Conservation (phyloP, 805 yeast genomes). For the Phaffomyces antillensis region DNA sequence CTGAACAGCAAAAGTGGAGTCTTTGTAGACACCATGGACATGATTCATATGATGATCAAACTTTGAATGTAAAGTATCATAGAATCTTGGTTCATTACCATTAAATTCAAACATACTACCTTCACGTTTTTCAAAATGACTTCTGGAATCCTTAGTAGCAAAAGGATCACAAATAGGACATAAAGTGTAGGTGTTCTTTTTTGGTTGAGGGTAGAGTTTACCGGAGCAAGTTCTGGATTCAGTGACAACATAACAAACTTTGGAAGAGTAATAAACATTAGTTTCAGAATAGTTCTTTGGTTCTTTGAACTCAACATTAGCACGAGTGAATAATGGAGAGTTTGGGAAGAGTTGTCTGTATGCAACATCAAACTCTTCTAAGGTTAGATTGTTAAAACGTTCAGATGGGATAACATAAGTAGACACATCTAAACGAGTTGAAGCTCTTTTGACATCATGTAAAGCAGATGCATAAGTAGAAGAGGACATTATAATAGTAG, state of each 20-base stretch:
- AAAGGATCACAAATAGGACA: constrained; percentile 15
- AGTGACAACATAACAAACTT: constrained; percentile 7
- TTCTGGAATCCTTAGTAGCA: neutral
- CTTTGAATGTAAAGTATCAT: constrained; percentile 9
- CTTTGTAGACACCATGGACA: constrained; percentile 9
- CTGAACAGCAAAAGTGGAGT: neutral
- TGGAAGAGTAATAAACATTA: constrained; percentile 3
- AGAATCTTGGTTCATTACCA: constrained; percentile 6
- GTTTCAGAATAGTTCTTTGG: constrained; percentile 11
- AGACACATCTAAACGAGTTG: too few relatives aligned
- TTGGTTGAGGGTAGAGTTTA: constrained; percentile 1
- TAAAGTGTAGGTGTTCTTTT: constrained; percentile 10
- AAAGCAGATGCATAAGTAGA: too few relatives aligned
- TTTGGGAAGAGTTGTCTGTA: neutral
- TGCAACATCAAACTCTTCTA: too few relatives aligned
- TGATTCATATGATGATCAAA: constrained; percentile 12
- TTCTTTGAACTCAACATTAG: neutral
- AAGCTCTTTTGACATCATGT: too few relatives aligned
- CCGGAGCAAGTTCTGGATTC: constrained; percentile 8
- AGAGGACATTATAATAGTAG: too few relatives aligned
- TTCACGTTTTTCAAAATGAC: constrained; percentile 1
- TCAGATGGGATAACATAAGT: too few relatives aligned
- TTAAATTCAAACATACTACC: constrained; percentile 2
- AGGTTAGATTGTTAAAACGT: too few relatives aligned
- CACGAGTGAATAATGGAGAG: neutral